Conservation (phyloP, 2,329 filamentous ascomycete genomes). For the Pezicula neosporulosa region DNA sequence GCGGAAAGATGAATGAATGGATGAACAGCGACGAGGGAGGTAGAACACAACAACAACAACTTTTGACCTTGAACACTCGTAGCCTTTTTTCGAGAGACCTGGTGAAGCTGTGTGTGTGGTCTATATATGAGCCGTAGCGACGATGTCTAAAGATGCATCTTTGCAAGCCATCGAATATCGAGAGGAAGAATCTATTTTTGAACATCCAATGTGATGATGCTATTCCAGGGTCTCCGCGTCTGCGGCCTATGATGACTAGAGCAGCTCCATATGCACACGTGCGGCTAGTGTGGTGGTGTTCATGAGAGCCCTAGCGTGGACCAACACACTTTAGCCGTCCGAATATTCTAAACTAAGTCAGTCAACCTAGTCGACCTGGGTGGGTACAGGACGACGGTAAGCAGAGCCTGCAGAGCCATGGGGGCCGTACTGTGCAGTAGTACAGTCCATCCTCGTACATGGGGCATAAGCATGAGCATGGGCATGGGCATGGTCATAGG, state of each 20-base stretch:
- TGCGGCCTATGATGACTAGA: conserved; percentile 23
- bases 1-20: conserved; percentile 9
- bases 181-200: conserved; percentile 40
- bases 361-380: not conserved
- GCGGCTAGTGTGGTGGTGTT: conserved; percentile 22
- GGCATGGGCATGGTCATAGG: no score
- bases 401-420: not conserved
- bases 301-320: conserved; percentile 1
- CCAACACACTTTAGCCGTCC: not conserved
- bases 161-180: conserved; percentile 25
- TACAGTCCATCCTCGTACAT: no score
- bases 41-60: conserved; percentile 14
- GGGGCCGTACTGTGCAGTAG: no score
- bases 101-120: conserved; percentile 17
- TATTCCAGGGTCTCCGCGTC: conserved; percentile 37
- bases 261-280: conserved; percentile 23
- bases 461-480: no score
- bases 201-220: conserved; percentile 26
- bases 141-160: conserved; percentile 10
- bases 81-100: conserved; percentile 10
- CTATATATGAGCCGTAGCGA: conserved; percentile 24
- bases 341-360: not conserved
- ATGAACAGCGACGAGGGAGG: conserved; percentile 15
- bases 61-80: conserved; percentile 23
- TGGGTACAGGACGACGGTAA: not conserved